Evolutionary conservation across 371 early-diverging fungal species (phyloP).

Genomic region (Umbelopsis sp.): DNA sequence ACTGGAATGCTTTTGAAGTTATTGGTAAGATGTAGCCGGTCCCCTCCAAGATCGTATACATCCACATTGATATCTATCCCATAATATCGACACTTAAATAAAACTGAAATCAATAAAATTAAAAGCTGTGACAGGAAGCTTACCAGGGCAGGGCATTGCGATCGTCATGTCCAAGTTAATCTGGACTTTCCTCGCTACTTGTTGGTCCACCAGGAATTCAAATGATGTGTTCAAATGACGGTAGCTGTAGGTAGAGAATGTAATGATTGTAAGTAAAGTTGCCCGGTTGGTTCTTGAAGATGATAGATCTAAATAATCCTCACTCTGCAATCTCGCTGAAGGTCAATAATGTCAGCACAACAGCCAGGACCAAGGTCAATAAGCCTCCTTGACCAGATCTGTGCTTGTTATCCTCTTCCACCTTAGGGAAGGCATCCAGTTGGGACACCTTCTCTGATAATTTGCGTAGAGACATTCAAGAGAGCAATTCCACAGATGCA

Average conservation of each 20-base stretch:
- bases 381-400: constrained; percentile 82
- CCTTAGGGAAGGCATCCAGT: constrained; percentile 90
- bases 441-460: constrained; percentile 37
- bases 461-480: constrained; percentile 28
- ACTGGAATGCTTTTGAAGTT: constrained; percentile 50
- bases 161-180: constrained; percentile 88
- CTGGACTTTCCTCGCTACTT: constrained; percentile 67
- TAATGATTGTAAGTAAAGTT: too few species aligned
- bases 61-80: constrained; percentile 31
- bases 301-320: constrained; percentile 22
- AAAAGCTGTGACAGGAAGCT: constrained; percentile 8
- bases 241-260: constrained; percentile 30
- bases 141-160: constrained; percentile 88
- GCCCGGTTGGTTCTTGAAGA: not conserved
- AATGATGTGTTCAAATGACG: constrained; percentile 67
- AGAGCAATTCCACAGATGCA: not conserved
- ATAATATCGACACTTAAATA: not conserved
- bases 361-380: constrained; percentile 70
- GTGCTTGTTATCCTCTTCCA: constrained; percentile 77
- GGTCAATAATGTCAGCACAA: constrained; percentile 67
- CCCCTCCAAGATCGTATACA: constrained; percentile 54
- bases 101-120: not conserved
- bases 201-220: constrained; percentile 78
- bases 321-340: constrained; percentile 73
- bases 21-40: constrained; percentile 43